Base-by-base conservation (phyloP, 345 rosid species). In the Clarkia xantiana region DNA sequence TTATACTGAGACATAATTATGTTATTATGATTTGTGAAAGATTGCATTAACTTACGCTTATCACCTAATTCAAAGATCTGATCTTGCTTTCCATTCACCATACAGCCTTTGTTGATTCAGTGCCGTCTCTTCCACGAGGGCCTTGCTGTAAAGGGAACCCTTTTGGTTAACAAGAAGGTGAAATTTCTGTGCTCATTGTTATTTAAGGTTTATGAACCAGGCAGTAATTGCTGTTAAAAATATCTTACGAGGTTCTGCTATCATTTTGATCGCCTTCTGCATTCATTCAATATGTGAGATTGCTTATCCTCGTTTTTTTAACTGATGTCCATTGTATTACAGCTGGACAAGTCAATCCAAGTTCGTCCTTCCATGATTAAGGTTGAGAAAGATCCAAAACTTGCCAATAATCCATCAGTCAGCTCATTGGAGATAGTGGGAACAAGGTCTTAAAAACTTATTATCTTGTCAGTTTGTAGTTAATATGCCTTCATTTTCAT, bases 21-120 rank as follows among this genome's bases (percentile, higher is more conserved):
- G 8, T 29, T 29, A 7, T 29, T 29, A 1, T 3, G 9, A 29
- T 4, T 29, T 29, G 36, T 29, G 36, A 29, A 29, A 29, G 36
- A 29, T 29, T 4, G 4, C 36, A 7, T 29, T 29, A 29, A 29
- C 36, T 3, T 11, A 16, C 18, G 18, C 8, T 20, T 17, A 40
- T 22, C 8, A 19, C 15, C 40, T 40, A 10, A 19, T 40, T 18
- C 44, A 17, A 23, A 29, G 42, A 43, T 29, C 42, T 47, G 15
- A 44, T 53, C 38, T 46, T 61, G 44, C 42, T 36, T 60, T 40
- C 40, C 19, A 34, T 57, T 57, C 14, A 18, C 49, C 38, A 34
- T 57, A 42, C 59, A 89, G 97, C 95, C 95, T 69, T 63, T 85
- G 68, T 60, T 90, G 62, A 71, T 89, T 53, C 95, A 85, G 57